These are phyloP conservation scores for Epichloe brachyelytri DNA, from an alignment of 2,329 filamentous ascomycete genomes.

Conservation along the genomic window DNA sequence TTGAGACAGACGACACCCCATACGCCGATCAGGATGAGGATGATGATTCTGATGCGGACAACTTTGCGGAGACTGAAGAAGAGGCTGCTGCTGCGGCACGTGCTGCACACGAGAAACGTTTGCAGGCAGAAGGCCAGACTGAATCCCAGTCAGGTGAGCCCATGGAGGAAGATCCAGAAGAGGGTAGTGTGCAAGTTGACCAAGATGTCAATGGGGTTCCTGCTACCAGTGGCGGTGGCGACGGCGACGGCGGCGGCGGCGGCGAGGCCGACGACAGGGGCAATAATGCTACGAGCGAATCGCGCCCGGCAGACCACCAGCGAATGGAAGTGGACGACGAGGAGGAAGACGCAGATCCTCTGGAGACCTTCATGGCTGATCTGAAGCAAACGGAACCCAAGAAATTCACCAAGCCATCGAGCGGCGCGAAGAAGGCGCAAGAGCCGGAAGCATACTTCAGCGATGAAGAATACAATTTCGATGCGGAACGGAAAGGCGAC, in stretches of 20 bases:
- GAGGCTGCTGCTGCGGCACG: constrained; percentile 76
- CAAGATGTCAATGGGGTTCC: constrained; percentile 12
- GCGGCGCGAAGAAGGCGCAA: constrained; percentile 39
- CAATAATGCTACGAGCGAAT: background rate
- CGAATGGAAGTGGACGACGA: constrained; percentile 59
- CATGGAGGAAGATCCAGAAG: constrained; percentile 18
- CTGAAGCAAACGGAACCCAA: constrained; percentile 42
- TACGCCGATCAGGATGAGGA: constrained; percentile 53
- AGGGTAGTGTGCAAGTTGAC: constrained; percentile 15
- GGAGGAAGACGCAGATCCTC: constrained; percentile 57
- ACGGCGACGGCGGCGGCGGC: background rate
- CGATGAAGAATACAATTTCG: constrained; percentile 59
- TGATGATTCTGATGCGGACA: constrained; percentile 61
- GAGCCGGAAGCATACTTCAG: constrained; percentile 80
- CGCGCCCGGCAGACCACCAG: constrained; percentile 19
- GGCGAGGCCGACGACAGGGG: constrained; percentile 8
- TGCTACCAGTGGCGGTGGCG: constrained; percentile 1
- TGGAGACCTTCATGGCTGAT: constrained; percentile 93
- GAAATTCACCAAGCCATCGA: constrained; percentile 16
- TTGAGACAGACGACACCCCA: constrained; percentile 48
- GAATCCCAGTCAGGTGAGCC: constrained; percentile 33
- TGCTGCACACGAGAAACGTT: constrained; percentile 71
- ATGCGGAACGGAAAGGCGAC: constrained; percentile 33
- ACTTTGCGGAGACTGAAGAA: constrained; percentile 73
- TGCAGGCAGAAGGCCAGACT: constrained; percentile 34